Conservation (phyloP, 1,284 basidiomycete genomes). For the Pascua sp. region DNA sequence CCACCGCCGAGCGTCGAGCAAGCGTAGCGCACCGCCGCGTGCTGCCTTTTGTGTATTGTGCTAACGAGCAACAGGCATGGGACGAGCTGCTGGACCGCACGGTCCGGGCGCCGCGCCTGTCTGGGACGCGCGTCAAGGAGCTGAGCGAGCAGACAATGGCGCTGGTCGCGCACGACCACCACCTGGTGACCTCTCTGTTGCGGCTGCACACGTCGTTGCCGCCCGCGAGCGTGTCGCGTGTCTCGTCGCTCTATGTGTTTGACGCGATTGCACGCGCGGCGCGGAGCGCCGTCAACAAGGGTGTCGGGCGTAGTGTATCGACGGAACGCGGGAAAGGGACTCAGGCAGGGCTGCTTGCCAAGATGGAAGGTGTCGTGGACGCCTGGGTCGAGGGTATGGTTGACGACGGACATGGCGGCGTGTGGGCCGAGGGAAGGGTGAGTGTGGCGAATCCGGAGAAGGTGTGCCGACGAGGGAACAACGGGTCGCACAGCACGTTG, state of each 20-base stretch:
- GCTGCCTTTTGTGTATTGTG: too few relatives aligned
- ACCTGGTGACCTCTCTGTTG: constrained; percentile 77
- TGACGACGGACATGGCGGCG: constrained; percentile 53
- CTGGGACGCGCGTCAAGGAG: constrained; percentile 72
- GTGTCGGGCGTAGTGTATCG: constrained; percentile 58
- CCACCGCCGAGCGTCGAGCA: too few relatives aligned
- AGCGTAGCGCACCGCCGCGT: too few relatives aligned
- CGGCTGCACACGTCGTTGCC: constrained; percentile 74
- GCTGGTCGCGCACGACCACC: constrained; percentile 73
- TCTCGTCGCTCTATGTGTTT: constrained; percentile 81
- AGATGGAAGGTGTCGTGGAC: constrained; percentile 79
- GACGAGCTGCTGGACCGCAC: constrained; percentile 72
- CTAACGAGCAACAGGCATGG: constrained; percentile 59
- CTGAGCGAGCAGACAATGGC: constrained; percentile 70
- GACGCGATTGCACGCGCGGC: constrained; percentile 83
- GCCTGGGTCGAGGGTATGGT: constrained; percentile 77
- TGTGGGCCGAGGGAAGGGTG: constrained; percentile 71
- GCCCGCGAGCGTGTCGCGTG: constrained; percentile 57
- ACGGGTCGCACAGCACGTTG: too few relatives aligned
- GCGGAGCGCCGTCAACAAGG: constrained; percentile 64
- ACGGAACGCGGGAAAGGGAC: constrained; percentile 57
- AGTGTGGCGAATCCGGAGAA: constrained; percentile 49
- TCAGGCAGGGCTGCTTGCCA: constrained; percentile 73
- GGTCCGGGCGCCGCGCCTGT: constrained; percentile 72
- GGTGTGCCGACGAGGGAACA: neutral